Evolutionary conservation across 225 moss, liverwort and hornwort genomes (phyloP).

Genomic region (Pseudoscleropodium purum): DNA sequence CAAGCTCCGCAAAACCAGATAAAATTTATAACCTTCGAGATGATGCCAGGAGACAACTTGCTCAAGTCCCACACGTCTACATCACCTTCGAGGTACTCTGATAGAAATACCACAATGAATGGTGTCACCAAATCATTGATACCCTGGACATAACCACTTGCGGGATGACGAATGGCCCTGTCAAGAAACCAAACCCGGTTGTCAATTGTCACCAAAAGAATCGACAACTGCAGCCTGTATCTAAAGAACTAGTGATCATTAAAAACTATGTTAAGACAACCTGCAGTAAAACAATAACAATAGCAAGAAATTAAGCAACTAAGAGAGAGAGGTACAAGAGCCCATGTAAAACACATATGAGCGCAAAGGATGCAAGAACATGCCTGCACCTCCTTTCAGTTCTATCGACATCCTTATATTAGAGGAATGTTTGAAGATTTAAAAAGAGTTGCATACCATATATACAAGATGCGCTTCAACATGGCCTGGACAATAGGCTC

Average conservation of each 20-base stretch:
- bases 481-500: slow-evolving; percentile 71
- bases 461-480: slow-evolving; percentile 89
- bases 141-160: slow-evolving; percentile 99
- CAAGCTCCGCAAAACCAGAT: background rate
- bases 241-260: background rate
- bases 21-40: slow-evolving; percentile 46
- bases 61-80: slow-evolving; percentile 78
- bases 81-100: slow-evolving; percentile 92
- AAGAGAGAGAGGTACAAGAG: background rate
- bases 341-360: background rate
- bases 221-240: background rate
- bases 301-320: background rate
- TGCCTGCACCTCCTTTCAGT: background rate
- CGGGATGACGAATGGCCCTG: slow-evolving; percentile 99
- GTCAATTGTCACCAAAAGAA: background rate
- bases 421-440: background rate
- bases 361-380: background rate
- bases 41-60: slow-evolving; percentile 59
- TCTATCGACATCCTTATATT: background rate
- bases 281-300: background rate
- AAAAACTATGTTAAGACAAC: background rate
- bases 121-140: slow-evolving; percentile 96
- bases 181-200: background rate
- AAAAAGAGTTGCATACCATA: slow-evolving; percentile 58
- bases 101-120: slow-evolving; percentile 89